Base-by-base conservation (phyloP, 495 filamentous ascomycete genomes). In the Amphirosellinia nigrospora region DNA sequence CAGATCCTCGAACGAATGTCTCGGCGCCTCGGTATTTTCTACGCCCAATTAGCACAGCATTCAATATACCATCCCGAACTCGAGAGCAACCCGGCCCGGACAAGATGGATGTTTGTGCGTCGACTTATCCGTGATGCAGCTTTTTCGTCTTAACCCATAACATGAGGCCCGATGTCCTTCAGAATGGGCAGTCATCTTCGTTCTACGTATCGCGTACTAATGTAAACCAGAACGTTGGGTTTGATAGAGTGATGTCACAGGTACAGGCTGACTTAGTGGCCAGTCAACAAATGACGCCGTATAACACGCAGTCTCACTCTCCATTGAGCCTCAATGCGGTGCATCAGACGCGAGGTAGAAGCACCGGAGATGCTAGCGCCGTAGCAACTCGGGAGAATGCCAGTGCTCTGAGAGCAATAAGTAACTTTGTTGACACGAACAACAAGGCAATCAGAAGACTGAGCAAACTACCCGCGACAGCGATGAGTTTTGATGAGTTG, bases 1-100 rank as follows among this genome's bases (percentile, higher is more conserved):
- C 82, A 83, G 59, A 78, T 84, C 15, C 83, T 85, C 34, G 84
- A 86, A 68, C 76, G 83, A 13, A 82, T 86, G 74, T 79, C 83
- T 23, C 81, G 79, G 34, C 79, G 83, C 13, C 76, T 86, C 16
- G 81, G 85, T 39, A 75, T 79, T 9, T 86, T 83, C 72, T 86
- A 84, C 64, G 70, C 75, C 50, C 80, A 83, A 52, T 78, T 86
- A n/a, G 74, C 83, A 4, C 77, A 80, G 53, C 75, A 77, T 68
- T 83, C 80, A 6, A 75, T 86, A 3, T 84, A 84, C 68, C 74
- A 79, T 9, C 83, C 83, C 4, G 78, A 80, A 59, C 77, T 86
- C 4, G 84, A 86, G 68, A 75, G 72, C 32, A 85, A 85, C 72
- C 84, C 84, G 0, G 83, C 83, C 4, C 73, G 84, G 10, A 77